These are phyloP conservation scores for Blepharisma japonicum DNA, from an alignment of 73 alveolate genomes.

Conservation along the genomic window DNA sequence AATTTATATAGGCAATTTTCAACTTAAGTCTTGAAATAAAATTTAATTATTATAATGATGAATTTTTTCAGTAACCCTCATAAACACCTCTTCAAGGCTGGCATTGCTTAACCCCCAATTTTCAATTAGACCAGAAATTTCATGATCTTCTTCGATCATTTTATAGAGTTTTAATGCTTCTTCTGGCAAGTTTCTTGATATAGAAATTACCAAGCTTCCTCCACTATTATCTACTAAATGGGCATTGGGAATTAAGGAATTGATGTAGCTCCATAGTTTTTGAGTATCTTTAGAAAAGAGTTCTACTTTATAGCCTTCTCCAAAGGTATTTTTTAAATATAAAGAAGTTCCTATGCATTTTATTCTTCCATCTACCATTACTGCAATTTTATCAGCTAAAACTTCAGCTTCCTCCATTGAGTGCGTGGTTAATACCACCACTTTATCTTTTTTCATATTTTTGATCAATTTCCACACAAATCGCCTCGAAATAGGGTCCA, in stretches of 20 bases:
- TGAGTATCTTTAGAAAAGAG: not conserved
- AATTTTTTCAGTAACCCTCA: slow-evolving; percentile 48
- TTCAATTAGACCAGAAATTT: slow-evolving; percentile 43
- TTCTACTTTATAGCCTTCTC: slow-evolving; percentile 11
- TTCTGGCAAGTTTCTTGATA: slow-evolving; percentile 19
- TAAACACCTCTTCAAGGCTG: slow-evolving; percentile 85
- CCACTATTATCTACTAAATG: not conserved
- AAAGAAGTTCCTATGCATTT: slow-evolving; percentile 95
- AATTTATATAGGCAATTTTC: no score
- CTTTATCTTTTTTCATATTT: slow-evolving; percentile 73
- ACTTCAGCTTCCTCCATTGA: slow-evolving; percentile 98
- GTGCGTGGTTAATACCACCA: slow-evolving; percentile 93
- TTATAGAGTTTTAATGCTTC: not conserved
- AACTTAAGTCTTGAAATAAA: no score
- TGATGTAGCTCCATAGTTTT: not conserved
- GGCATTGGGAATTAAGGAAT: not conserved
- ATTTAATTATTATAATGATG: not conserved
- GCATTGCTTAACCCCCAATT: slow-evolving; percentile 84
- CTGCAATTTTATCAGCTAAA: slow-evolving; percentile 92
- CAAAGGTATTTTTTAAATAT: slow-evolving; percentile 76
- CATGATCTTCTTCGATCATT: slow-evolving; percentile 33
- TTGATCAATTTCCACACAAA: slow-evolving; percentile 83
- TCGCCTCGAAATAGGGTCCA: slow-evolving; percentile 86
- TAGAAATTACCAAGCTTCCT: not conserved
- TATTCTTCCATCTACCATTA: slow-evolving; percentile 88